Percentiles rank a stretch among this genome's conserved stretches.
Evolutionary conservation across 2,329 filamentous ascomycete species (phyloP).

Genomic region (Arthrocladium fulminans): DNA sequence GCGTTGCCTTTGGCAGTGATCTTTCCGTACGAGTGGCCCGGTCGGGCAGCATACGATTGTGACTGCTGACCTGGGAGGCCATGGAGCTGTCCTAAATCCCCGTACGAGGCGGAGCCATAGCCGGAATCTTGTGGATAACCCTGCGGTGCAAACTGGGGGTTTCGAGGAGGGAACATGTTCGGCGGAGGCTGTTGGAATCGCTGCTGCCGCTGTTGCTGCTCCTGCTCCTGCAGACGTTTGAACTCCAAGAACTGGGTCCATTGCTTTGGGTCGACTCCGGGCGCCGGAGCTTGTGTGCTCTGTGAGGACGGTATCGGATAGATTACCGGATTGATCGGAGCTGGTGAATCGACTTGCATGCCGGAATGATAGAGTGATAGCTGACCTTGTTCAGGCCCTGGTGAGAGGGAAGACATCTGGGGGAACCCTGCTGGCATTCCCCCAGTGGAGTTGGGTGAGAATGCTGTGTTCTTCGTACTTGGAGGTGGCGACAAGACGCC

Average conservation of each 20-base stretch:
- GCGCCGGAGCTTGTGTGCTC: neutral
- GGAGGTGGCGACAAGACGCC: neutral
- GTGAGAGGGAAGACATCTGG: neutral
- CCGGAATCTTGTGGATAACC: neutral
- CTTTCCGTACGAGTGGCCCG: neutral
- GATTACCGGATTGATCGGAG: neutral
- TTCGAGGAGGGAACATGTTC: neutral
- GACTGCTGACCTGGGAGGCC: neutral
- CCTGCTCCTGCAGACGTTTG: neutral
- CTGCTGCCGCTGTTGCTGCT: neutral
- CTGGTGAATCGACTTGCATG: neutral
- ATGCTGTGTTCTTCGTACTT: neutral
- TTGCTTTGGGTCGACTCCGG: neutral
- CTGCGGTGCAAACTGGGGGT: neutral
- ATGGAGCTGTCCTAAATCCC: neutral
- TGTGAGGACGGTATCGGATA: slow-evolving; percentile 1
- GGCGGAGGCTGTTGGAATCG: neutral
- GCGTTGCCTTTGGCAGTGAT: neutral
- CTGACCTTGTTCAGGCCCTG: neutral
- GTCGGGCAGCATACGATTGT: neutral
- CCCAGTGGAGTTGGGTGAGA: neutral
- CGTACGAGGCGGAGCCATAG: slow-evolving; percentile 1
- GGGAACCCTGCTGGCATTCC: neutral
- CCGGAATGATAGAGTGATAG: neutral
- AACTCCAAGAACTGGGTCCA: neutral